Conservation (phyloP, 1,284 basidiomycete genomes). For the Apiotrichum montevideense region DNA sequence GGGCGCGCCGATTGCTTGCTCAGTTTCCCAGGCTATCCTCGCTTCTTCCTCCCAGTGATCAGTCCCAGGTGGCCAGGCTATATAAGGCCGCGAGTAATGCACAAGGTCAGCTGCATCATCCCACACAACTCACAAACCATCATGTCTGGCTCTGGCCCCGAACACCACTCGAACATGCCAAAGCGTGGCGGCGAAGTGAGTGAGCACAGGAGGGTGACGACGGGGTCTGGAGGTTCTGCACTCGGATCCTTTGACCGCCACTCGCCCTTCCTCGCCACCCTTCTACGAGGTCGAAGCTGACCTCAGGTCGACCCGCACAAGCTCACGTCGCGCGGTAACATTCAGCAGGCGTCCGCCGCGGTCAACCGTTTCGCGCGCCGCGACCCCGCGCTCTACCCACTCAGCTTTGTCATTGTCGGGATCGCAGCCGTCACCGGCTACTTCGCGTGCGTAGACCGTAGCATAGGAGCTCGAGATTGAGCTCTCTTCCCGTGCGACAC, state of each 20-base stretch:
- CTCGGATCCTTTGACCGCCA: no score
- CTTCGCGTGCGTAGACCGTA: slow-evolving; percentile 21
- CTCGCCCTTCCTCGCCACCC: background rate
- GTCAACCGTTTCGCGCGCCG: slow-evolving; percentile 47
- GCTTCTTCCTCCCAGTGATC: no score
- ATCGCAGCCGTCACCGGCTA: slow-evolving; percentile 42
- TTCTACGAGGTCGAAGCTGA: background rate
- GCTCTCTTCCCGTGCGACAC: no score
- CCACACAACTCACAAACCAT: no score
- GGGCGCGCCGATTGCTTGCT: no score
- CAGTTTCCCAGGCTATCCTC: no score
- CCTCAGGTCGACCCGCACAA: slow-evolving; percentile 34
- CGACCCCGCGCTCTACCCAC: slow-evolving; percentile 46
- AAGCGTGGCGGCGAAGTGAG: slow-evolving; percentile 7
- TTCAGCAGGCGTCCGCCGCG: slow-evolving; percentile 37
- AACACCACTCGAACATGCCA: slow-evolving; percentile 4
- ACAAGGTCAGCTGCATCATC: no score
- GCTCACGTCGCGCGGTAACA: slow-evolving; percentile 31
- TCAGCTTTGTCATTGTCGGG: slow-evolving; percentile 39
- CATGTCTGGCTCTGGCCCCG: no score
- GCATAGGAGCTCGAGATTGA: no score
- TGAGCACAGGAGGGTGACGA: background rate
- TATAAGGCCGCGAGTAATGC: no score
- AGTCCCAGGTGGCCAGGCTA: no score
- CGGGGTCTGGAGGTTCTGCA: no score